Evolutionary conservation across 352 stramenopile species (phyloP).

Genomic region (Pythium rishiriense): DNA sequence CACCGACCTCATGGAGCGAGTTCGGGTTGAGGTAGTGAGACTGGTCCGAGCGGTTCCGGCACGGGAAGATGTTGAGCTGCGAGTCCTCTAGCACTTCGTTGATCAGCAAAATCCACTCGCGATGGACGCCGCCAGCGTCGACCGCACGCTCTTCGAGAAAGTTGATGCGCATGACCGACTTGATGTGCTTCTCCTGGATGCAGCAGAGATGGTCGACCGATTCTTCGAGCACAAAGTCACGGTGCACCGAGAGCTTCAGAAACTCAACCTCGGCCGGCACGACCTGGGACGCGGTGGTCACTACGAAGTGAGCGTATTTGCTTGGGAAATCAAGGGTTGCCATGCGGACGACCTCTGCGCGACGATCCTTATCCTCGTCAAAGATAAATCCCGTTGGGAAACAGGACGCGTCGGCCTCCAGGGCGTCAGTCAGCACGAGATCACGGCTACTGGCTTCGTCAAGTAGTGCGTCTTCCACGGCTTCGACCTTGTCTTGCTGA

Average conservation of each 20-base stretch:
- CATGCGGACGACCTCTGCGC: conserved; percentile 42
- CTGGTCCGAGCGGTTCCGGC: conserved; percentile 41
- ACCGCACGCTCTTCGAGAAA: conserved; percentile 60
- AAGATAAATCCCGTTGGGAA: conserved; percentile 29
- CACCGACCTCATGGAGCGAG: conserved; percentile 21
- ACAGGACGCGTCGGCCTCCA: conserved; percentile 7
- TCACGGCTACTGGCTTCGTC: conserved; percentile 3
- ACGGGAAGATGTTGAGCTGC: conserved; percentile 30
- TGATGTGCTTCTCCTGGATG: conserved; percentile 35
- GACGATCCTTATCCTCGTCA: conserved; percentile 34
- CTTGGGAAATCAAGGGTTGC: conserved; percentile 53
- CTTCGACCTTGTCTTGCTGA: conserved; percentile 21
- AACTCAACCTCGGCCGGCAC: conserved; percentile 69
- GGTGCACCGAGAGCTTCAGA: conserved; percentile 55
- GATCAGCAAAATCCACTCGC: conserved; percentile 70
- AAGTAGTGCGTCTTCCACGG: conserved; percentile 13
- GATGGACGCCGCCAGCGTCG: conserved; percentile 63
- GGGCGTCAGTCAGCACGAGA: conserved; percentile 6
- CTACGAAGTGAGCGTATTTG: conserved; percentile 78
- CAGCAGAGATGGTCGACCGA: conserved; percentile 54
- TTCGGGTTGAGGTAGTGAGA: conserved; percentile 37
- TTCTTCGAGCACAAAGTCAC: conserved; percentile 46
- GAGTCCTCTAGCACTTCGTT: conserved; percentile 32
- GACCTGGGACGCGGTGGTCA: conserved; percentile 58
- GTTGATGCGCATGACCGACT: conserved; percentile 44